phyloP scores from a whole-genome alignment of 306 rosid species.

The Prunus campanulata region DNA sequence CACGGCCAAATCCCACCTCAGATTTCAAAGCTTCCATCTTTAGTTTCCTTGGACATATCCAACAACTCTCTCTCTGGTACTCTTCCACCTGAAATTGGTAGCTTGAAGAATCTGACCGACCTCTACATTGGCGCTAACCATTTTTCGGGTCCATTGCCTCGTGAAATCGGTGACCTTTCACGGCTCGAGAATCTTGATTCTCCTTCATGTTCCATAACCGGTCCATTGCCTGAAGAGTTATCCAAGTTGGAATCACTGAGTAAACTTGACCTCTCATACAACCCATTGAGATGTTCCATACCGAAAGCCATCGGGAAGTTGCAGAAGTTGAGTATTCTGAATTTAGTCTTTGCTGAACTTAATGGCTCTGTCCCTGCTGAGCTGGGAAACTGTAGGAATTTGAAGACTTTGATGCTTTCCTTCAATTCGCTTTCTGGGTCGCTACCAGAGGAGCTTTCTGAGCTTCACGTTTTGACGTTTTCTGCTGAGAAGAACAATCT shows the following conservation, averaged over 20 bases:
- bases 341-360: slow-evolving; percentile 63
- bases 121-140: slow-evolving; percentile 65
- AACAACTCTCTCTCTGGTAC: slow-evolving; percentile 79
- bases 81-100: slow-evolving; percentile 63
- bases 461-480: slow-evolving; percentile 63
- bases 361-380: slow-evolving; percentile 79
- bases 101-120: slow-evolving; percentile 58
- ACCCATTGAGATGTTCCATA: slow-evolving; percentile 79
- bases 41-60: slow-evolving; percentile 72
- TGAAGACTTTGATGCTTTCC: slow-evolving; percentile 67
- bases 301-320: slow-evolving; percentile 76
- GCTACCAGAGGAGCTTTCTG: slow-evolving; percentile 81
- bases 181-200: slow-evolving; percentile 53
- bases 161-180: slow-evolving; percentile 65
- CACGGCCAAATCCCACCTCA: slow-evolving; percentile 57
- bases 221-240: slow-evolving; percentile 84
- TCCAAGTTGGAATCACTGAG: slow-evolving; percentile 50
- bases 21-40: slow-evolving; percentile 43
- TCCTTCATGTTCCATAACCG: slow-evolving; percentile 66
- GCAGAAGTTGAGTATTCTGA: slow-evolving; percentile 50
- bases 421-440: slow-evolving; percentile 79
- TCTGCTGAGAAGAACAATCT: slow-evolving; percentile 85
- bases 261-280: slow-evolving; percentile 80
- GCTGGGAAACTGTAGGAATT: slow-evolving; percentile 65
- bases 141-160: slow-evolving; percentile 70